Conservation (phyloP, 2,329 filamentous ascomycete genomes). For the Lecanoromycetidae sp. region DNA sequence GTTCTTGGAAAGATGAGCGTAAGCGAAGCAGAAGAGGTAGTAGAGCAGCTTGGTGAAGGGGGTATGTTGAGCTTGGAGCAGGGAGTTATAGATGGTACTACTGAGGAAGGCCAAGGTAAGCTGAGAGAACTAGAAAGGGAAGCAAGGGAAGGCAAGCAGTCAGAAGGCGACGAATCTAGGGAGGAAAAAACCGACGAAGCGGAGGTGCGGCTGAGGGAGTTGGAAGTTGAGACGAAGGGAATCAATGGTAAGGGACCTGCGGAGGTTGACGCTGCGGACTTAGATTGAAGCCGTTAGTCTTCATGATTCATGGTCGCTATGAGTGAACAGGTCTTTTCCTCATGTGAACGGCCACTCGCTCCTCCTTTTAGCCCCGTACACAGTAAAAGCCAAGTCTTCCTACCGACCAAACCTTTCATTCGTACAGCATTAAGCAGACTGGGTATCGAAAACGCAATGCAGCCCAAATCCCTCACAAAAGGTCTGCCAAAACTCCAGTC, state of each 20-base stretch:
- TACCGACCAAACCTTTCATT: too few relatives aligned
- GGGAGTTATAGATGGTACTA: slow-evolving; percentile 89
- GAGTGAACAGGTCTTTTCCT: too few relatives aligned
- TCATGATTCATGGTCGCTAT: too few relatives aligned
- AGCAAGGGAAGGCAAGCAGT: slow-evolving; percentile 13
- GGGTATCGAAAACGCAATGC: slow-evolving; percentile 5
- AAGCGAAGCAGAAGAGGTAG: slow-evolving; percentile 73
- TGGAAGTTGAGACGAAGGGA: background rate
- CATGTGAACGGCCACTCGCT: too few relatives aligned
- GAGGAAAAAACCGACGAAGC: slow-evolving; percentile 12
- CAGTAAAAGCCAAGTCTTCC: too few relatives aligned
- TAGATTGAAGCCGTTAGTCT: slow-evolving; percentile 6
- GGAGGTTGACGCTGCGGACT: slow-evolving; percentile 13
- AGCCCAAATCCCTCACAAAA: background rate
- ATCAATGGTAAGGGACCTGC: background rate
- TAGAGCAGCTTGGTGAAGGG: slow-evolving; percentile 67
- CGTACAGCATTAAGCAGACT: slow-evolving; percentile 6
- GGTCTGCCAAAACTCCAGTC: background rate
- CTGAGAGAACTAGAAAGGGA: slow-evolving; percentile 29
- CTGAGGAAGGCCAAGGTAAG: slow-evolving; percentile 67
- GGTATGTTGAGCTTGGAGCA: slow-evolving; percentile 85
- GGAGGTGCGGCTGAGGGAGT: slow-evolving; percentile 10
- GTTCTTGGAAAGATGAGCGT: slow-evolving; percentile 81
- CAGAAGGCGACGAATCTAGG: slow-evolving; percentile 56
- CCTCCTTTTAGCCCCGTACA: too few relatives aligned